Conservation (phyloP, 805 yeast genomes). For the Myxozyma melibiosi region DNA sequence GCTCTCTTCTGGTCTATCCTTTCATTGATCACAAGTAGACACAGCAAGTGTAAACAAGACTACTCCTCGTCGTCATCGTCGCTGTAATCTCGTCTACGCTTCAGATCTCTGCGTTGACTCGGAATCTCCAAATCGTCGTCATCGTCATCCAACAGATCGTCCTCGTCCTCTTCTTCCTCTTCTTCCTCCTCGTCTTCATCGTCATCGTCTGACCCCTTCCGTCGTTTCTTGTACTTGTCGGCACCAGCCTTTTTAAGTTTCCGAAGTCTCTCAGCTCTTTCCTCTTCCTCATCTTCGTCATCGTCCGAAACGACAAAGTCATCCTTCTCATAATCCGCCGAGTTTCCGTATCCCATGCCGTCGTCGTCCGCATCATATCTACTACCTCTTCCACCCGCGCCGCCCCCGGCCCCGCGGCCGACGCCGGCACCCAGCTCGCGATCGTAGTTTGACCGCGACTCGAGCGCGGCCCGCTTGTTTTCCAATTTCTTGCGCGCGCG, state of each 20-base stretch:
- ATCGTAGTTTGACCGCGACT: conserved; percentile 9
- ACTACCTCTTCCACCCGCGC: conserved; percentile 4
- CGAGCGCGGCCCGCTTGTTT: conserved; percentile 28
- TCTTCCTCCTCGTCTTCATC: conserved; percentile 40
- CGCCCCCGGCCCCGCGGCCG: conserved; percentile 5
- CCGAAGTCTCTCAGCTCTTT: conserved; percentile 39
- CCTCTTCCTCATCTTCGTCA: conserved; percentile 39
- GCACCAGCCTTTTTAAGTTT: conserved; percentile 40
- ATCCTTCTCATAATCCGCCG: conserved; percentile 43
- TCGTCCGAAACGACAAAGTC: conserved; percentile 43
- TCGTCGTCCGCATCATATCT: conserved; percentile 23
- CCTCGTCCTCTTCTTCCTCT: conserved; percentile 39
- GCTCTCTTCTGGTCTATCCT: neutral
- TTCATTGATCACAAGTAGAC: neutral
- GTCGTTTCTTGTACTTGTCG: conserved; percentile 25
- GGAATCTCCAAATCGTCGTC: conserved; percentile 25
- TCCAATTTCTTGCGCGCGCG: conserved; percentile 49
- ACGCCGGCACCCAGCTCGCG: conserved; percentile 14
- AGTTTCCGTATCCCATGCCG: conserved; percentile 35
- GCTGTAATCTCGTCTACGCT: conserved; percentile 13
- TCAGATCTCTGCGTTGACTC: conserved; percentile 8
- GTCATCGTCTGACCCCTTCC: conserved; percentile 36
- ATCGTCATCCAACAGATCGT: conserved; percentile 18
- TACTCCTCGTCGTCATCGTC: conserved; percentile 11
- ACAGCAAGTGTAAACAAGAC: neutral